Evolutionary conservation across 345 rosid species (phyloP), one percentile per base, ranked within the genome.

Genomic region (Eucalyptus lansdowneana): DNA sequence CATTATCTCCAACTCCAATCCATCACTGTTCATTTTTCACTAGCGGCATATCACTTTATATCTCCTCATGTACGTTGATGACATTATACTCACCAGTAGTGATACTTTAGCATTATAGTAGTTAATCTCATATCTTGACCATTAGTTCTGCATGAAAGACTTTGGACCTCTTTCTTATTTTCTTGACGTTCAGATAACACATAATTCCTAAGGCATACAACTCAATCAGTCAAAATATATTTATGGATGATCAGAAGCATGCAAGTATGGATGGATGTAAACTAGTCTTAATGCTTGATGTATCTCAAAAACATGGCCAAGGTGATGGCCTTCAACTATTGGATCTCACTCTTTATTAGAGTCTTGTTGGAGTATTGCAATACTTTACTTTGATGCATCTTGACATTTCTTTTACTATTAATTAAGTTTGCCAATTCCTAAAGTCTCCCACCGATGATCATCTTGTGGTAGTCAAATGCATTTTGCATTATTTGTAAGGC

Each of bases 21-120:
- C 14, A 60, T 27, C 31, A 27, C 0, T 12, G 8, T 11, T 27
- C 8, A 10, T 27, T 27, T 60, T 60, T 27, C 0, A 60, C 67
- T 4, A 60, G 2, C 4, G 16, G 4, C 4, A 5, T 27, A 60
- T 27, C 0, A 60, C 0, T 3, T 0, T 60, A 27, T 60, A 60
- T 60, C n/a, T 60, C 31, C 31, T 60, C 8, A 0, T 27, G 31
- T 27, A 60, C 0, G 3, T 25, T 60, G 67, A 27, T 27, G 67
- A 60, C 14, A 60, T 60, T 25, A 60, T 60, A 60, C 16, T 60
- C 31, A 60, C 14, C 2, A 1, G 1, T 19, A 56, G 6, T 56
- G 51, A 12, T 6, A 60, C 45, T 25, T 67, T 2, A 29, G 6
- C 21, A 16, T 45, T 87, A 10, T 1, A 42, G 2, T 14, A 1